These are phyloP conservation scores for Periconia macrospinosa DNA, from an alignment of 2,329 filamentous ascomycete species.

Conservation along the genomic window DNA sequence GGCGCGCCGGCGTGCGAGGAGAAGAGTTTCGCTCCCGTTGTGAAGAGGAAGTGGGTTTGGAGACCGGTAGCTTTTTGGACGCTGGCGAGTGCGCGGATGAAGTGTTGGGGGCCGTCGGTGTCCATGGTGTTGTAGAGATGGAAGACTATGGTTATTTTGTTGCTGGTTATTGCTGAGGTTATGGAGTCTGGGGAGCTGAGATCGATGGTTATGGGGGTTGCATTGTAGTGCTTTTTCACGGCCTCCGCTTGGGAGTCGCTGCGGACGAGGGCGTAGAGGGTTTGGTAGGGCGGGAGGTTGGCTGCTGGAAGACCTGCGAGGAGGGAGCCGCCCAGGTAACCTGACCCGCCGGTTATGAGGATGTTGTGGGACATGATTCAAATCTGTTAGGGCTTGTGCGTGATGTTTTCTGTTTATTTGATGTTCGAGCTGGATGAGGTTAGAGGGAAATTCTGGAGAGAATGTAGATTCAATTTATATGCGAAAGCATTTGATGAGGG, in stretches of 20 bases:
- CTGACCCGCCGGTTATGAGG: slow-evolving; percentile 56
- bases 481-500: too few species aligned
- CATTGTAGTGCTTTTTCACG: slow-evolving; percentile 51
- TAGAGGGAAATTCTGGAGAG: too few species aligned
- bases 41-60: slow-evolving; percentile 56
- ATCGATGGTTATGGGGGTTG: slow-evolving; percentile 47
- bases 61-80: slow-evolving; percentile 46
- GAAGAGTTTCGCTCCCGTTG: slow-evolving; percentile 57
- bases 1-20: slow-evolving; percentile 51
- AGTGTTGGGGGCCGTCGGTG: slow-evolving; percentile 34
- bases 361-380: slow-evolving; percentile 41
- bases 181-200: slow-evolving; percentile 42
- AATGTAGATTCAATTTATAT: too few species aligned
- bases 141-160: slow-evolving; percentile 54
- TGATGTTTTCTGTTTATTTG: neutral
- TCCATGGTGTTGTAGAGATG: slow-evolving; percentile 50
- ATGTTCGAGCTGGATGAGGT: neutral
- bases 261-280: slow-evolving; percentile 53
- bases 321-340: slow-evolving; percentile 57
- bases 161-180: slow-evolving; percentile 41
- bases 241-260: slow-evolving; percentile 49
- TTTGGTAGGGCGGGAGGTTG: slow-evolving; percentile 47
- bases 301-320: slow-evolving; percentile 45
- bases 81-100: slow-evolving; percentile 52
- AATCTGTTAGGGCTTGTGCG: neutral